A percentile compares a stretch with the other conserved stretches of the same genome.
Conservation (phyloP, 2,329 filamentous ascomycete genomes). For the Arthroderma sp. region DNA sequence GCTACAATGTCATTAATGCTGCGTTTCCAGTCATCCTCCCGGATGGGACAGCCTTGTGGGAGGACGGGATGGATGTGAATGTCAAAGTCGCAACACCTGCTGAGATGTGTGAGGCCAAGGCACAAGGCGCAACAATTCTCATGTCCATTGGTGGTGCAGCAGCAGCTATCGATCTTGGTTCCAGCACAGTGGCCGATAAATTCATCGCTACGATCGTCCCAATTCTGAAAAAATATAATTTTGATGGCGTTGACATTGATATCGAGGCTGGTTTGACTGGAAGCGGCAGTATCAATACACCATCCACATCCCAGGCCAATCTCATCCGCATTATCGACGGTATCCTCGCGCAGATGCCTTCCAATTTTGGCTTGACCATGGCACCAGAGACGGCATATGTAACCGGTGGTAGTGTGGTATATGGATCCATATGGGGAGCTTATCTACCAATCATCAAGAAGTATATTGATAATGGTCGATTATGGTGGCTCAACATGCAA, state of each 20-base stretch:
- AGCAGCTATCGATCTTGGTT: neutral
- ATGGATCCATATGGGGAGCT: neutral
- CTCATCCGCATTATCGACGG: neutral
- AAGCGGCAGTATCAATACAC: neutral
- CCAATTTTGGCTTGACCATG: constrained; percentile 1
- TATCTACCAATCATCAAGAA: constrained; percentile 1
- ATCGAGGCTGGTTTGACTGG: constrained; percentile 1
- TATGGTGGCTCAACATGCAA: neutral
- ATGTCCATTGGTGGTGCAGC: neutral
- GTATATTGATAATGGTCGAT: neutral
- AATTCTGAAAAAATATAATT: neutral
- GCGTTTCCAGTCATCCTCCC: neutral
- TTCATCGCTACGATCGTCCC: neutral
- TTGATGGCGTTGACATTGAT: neutral
- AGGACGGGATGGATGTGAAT: neutral
- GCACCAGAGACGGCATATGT: neutral
- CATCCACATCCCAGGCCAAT: neutral
- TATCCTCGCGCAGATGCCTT: neutral
- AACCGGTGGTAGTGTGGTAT: neutral
- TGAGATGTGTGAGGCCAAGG: neutral
- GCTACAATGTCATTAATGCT: neutral
- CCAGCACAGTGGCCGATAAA: neutral
- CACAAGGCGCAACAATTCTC: neutral
- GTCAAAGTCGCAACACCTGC: neutral
- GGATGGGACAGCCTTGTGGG: neutral